These are phyloP conservation scores for Cladosporium sp. DNA, from an alignment of 2,329 filamentous ascomycete genomes.

Conservation along the genomic window DNA sequence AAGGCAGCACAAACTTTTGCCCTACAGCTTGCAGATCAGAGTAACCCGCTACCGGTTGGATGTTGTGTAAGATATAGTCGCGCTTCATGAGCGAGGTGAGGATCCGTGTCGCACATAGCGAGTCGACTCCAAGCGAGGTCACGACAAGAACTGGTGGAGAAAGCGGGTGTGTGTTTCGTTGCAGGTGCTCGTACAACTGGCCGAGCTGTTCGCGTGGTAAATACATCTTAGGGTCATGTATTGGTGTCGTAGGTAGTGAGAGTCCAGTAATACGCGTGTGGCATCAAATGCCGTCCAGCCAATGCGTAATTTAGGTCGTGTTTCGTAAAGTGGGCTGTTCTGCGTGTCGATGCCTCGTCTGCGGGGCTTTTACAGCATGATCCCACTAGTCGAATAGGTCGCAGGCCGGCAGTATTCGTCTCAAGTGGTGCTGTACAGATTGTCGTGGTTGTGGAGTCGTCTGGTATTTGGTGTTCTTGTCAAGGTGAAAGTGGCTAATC, in stretches of 20 bases:
- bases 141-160: slow-evolving; percentile 88
- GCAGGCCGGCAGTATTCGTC: background rate
- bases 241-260: background rate
- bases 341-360: background rate
- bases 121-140: slow-evolving; percentile 89
- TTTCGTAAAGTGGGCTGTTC: slow-evolving; percentile 2
- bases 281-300: background rate
- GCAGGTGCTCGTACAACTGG: slow-evolving; percentile 85
- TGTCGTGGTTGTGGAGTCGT: background rate
- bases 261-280: background rate
- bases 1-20: slow-evolving; percentile 71
- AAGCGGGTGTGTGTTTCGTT: slow-evolving; percentile 80
- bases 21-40: slow-evolving; percentile 79
- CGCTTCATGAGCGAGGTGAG: slow-evolving; percentile 89
- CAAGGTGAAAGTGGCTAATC: too few relatives aligned
- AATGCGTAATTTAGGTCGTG: background rate
- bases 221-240: slow-evolving; percentile 62
- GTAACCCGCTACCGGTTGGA: slow-evolving; percentile 91
- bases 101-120: slow-evolving; percentile 91
- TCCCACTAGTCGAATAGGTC: background rate
- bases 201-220: slow-evolving; percentile 84
- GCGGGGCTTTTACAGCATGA: slow-evolving; percentile 3
- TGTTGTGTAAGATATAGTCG: slow-evolving; percentile 97
- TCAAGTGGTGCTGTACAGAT: background rate
- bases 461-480: background rate